These are phyloP conservation scores for Aristolochia californica DNA, from an alignment of 164 flowering plant species.

Conservation along the genomic window DNA sequence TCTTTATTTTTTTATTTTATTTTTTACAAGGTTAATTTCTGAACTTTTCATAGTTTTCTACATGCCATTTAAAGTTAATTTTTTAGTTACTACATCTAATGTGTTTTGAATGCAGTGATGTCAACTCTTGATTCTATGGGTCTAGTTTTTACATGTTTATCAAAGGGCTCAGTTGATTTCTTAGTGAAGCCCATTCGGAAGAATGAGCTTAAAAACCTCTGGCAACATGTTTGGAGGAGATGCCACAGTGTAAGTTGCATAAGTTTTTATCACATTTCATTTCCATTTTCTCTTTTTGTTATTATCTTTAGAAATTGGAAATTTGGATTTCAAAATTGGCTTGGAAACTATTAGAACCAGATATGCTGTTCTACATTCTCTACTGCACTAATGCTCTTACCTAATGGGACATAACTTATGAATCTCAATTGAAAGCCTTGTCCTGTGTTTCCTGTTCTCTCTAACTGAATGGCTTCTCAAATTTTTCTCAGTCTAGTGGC, in stretches of 20 bases:
- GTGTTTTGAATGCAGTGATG: conserved; percentile 56
- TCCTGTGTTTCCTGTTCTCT: background rate
- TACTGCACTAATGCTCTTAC: too few species aligned
- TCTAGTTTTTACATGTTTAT: conserved; percentile 56
- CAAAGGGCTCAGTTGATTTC: conserved; percentile 66
- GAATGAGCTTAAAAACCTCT: conserved; percentile 68
- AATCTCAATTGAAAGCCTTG: background rate
- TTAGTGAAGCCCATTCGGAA: conserved; percentile 63
- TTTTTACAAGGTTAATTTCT: too few species aligned
- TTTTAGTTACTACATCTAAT: conserved; percentile 16
- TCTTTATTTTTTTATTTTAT: background rate
- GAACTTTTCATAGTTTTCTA: background rate
- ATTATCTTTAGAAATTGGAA: background rate
- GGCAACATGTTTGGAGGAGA: conserved; percentile 75
- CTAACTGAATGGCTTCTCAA: background rate
- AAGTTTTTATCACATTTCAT: background rate
- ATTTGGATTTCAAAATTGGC: too few species aligned
- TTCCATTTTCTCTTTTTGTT: background rate
- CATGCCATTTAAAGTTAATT: conserved; percentile 1
- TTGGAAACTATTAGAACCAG: background rate
- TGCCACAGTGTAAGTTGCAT: conserved; percentile 48
- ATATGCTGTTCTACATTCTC: too few species aligned
- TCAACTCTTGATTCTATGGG: conserved; percentile 69
- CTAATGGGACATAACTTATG: background rate
- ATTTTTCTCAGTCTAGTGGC: conserved; percentile 47